Evolutionary conservation across 768 basidiomycete species (phyloP).

Genomic region (Ramaria rubella): DNA sequence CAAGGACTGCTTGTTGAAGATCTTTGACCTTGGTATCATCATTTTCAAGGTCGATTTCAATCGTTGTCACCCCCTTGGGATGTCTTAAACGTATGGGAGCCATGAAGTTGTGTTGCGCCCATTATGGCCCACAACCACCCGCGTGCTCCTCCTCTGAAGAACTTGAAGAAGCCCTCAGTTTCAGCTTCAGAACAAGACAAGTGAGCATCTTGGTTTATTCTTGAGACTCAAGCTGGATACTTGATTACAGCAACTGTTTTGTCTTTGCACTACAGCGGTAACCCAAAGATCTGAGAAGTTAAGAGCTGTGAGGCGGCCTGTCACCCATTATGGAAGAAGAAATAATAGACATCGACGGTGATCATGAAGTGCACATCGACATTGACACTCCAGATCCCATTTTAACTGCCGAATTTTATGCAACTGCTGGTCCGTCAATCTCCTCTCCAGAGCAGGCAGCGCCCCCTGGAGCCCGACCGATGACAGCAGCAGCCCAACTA

Average conservation of each 20-base stretch:
- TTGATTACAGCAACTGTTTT: too few relatives aligned
- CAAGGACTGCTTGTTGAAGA: slow-evolving; percentile 66
- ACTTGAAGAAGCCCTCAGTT: too few relatives aligned
- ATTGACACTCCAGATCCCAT: slow-evolving; percentile 4
- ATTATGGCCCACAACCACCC: not conserved
- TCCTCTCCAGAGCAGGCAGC: not conserved
- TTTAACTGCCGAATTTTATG: not conserved
- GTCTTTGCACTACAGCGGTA: not conserved
- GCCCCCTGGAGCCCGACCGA: not conserved
- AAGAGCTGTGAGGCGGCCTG: not conserved
- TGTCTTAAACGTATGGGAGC: slow-evolving; percentile 73
- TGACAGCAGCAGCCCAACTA: not conserved
- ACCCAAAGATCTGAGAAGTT: not conserved
- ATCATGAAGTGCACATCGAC: not conserved
- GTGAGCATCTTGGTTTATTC: too few relatives aligned
- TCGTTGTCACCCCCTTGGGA: slow-evolving; percentile 74
- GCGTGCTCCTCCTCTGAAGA: not conserved
- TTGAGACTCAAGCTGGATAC: too few relatives aligned
- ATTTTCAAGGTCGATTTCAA: slow-evolving; percentile 56
- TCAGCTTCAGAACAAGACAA: too few relatives aligned
- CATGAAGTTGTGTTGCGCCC: slow-evolving; percentile 37
- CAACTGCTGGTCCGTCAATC: not conserved
- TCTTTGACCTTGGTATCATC: slow-evolving; percentile 59
- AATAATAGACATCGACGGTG: slow-evolving; percentile 10
- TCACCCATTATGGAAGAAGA: slow-evolving; percentile 3